phyloP scores from a whole-genome alignment of 805 yeast species.

The Nadsonia fulvescens region DNA sequence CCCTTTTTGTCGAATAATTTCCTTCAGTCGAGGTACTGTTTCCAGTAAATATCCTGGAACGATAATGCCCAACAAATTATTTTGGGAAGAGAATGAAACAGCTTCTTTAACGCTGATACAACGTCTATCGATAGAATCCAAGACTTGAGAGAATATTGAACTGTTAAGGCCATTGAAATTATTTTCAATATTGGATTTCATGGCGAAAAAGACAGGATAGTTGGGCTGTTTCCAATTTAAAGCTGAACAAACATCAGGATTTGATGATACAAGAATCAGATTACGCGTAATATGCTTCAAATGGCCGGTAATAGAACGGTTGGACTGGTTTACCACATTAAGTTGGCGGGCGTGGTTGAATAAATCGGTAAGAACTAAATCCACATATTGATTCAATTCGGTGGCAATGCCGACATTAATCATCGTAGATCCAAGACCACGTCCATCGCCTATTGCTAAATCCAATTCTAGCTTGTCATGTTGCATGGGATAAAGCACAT shows the following conservation, averaged over 20 bases:
- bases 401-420: constrained; percentile 14
- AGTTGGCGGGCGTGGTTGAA: constrained; percentile 52
- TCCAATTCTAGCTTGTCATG: constrained; percentile 21
- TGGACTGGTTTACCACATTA: constrained; percentile 10
- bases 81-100: constrained; percentile 56
- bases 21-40: too few species aligned
- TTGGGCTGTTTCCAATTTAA: constrained; percentile 98
- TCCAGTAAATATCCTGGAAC: too few species aligned
- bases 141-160: constrained; percentile 13
- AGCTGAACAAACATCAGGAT: constrained; percentile 80
- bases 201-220: constrained; percentile 77
- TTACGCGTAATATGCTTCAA: constrained; percentile 30
- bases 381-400: constrained; percentile 60
- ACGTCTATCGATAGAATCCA: constrained; percentile 15
- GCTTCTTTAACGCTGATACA: constrained; percentile 63
- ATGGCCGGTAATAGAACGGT: constrained; percentile 12
- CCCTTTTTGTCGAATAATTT: too few species aligned
- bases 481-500: constrained; percentile 53
- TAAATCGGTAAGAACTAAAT: constrained; percentile 46
- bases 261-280: constrained; percentile 67
- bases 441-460: too few species aligned
- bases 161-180: constrained; percentile 13
- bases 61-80: constrained; percentile 72
- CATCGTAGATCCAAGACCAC: too few species aligned
- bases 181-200: constrained; percentile 23